Percentiles rank a stretch among this genome's conserved stretches.
phyloP scores from a whole-genome alignment of 306 rosid species.

The Potentilla sterilis region DNA sequence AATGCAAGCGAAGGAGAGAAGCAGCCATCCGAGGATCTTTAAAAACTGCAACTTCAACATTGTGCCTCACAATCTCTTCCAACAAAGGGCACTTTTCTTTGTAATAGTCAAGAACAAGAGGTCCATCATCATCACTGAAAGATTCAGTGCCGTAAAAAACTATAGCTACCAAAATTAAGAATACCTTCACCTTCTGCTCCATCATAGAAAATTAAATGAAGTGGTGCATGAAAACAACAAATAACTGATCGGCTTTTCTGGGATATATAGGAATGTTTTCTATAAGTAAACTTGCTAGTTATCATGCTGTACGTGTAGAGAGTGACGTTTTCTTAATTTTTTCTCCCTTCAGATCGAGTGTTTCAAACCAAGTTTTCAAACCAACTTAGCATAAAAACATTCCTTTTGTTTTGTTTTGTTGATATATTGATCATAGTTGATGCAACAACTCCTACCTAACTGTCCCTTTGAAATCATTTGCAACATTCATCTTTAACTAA shows the following conservation, averaged over 20 bases:
- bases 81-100: constrained; percentile 65
- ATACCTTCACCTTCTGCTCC: constrained; percentile 26
- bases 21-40: constrained; percentile 89
- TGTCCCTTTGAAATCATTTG: not conserved
- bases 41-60: constrained; percentile 47
- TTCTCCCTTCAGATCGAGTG: constrained; percentile 18
- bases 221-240: not conserved
- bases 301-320: not conserved
- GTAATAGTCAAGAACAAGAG: constrained; percentile 60
- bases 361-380: constrained; percentile 45
- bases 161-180: constrained; percentile 21
- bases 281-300: not conserved
- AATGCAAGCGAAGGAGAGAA: constrained; percentile 83
- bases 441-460: constrained; percentile 64
- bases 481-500: not conserved
- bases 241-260: not conserved
- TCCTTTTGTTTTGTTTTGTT: not conserved
- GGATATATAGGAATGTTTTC: not conserved
- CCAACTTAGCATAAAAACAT: constrained; percentile 39
- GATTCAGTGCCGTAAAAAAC: constrained; percentile 30
- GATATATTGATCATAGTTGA: constrained; percentile 43
- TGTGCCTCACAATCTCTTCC: constrained; percentile 65
- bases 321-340: constrained; percentile 28
- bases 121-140: constrained; percentile 15
- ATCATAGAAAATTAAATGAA: constrained; percentile 33